phyloP scores from a whole-genome alignment of 2,329 filamentous ascomycete species.

The Xylariales sp. region DNA sequence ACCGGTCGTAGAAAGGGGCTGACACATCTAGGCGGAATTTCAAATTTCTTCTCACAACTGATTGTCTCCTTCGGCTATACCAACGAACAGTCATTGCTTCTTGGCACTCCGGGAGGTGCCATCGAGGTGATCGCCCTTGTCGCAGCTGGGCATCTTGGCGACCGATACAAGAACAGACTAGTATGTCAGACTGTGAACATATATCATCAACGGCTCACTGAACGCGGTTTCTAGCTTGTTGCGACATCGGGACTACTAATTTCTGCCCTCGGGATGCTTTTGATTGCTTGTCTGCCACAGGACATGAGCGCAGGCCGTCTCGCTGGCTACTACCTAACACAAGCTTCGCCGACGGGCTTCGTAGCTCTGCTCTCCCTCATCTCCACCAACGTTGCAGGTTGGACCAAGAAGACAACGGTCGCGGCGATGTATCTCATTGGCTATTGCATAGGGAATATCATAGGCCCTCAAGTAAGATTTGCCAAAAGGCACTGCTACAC shows the following conservation, averaged over 20 bases:
- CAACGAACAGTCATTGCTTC: slow-evolving; percentile 55
- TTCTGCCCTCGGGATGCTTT: slow-evolving; percentile 55
- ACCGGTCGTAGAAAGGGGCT: neutral
- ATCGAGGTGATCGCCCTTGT: slow-evolving; percentile 58
- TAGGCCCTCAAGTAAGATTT: slow-evolving; percentile 38
- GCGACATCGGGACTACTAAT: slow-evolving; percentile 46
- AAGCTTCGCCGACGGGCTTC: slow-evolving; percentile 56
- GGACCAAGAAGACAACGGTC: slow-evolving; percentile 57
- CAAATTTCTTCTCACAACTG: slow-evolving; percentile 37
- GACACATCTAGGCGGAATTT: slow-evolving; percentile 19
- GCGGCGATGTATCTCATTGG: slow-evolving; percentile 48
- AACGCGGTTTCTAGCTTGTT: too few species aligned
- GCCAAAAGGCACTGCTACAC: slow-evolving; percentile 17
- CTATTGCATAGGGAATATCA: slow-evolving; percentile 52
- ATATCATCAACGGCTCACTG: too few species aligned
- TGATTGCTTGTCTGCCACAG: slow-evolving; percentile 59
- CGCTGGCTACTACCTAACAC: slow-evolving; percentile 62
- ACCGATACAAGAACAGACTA: slow-evolving; percentile 51
- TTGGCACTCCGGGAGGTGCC: slow-evolving; percentile 61
- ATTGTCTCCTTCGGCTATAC: slow-evolving; percentile 59
- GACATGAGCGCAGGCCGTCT: slow-evolving; percentile 54
- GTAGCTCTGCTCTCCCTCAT: slow-evolving; percentile 61
- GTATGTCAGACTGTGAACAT: slow-evolving; percentile 17
- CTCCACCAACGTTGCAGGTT: slow-evolving; percentile 52
- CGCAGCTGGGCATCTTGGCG: slow-evolving; percentile 44